Base-by-base conservation (phyloP, 768 basidiomycete genomes). In the Pisolithus albus region DNA sequence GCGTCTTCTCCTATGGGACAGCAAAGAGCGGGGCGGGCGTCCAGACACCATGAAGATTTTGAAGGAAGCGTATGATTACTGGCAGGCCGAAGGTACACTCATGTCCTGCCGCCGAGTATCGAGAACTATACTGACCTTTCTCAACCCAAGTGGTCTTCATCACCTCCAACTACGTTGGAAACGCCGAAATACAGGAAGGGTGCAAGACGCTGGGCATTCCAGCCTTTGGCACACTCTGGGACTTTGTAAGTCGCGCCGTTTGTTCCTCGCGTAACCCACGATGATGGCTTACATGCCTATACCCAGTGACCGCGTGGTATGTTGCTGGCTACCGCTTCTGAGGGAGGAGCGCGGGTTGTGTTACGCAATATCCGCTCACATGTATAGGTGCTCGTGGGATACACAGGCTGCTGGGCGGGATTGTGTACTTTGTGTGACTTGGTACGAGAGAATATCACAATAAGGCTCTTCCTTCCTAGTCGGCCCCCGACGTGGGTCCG, bases 151-250 rank as follows among this genome's bases (percentile, higher is more conserved):
- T 90, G 42, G 82, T 89, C 24, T 87, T 90, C 67, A 86, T 90
- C 65, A 90, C 87, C 7, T 88, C 86, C n/a, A 90, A 90, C 70
- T 84, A 77, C 59, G 75, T 81, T 38, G 87, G 87, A 26, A 89
- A 90, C 65, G 72, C 77, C 13, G 86, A 90, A 60, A 83, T 90
- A 54, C 88, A 87, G 78, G 74, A 84, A 63, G 87, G 85, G 19
- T 88, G 82, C 71, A 87, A 83, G 65, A 75, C 76, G 56, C 78
- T 77, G 47, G 80, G 80, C 23, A 84, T 84, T 58, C 83, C 83
- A 39, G 78, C 77, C 41, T 82, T 82, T 57, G 84, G 83, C 51
- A 84, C 84, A 13, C 71, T 86, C 26, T 85, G 84, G 83, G 84
- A 85, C 67, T 86, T 86, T 67, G 77, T 69, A 61, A 61, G 60